Percentiles rank a stretch among this genome's conserved stretches.
Evolutionary conservation across 2,329 filamentous ascomycete genomes (phyloP).

Genomic region (Microsporum audouinii): DNA sequence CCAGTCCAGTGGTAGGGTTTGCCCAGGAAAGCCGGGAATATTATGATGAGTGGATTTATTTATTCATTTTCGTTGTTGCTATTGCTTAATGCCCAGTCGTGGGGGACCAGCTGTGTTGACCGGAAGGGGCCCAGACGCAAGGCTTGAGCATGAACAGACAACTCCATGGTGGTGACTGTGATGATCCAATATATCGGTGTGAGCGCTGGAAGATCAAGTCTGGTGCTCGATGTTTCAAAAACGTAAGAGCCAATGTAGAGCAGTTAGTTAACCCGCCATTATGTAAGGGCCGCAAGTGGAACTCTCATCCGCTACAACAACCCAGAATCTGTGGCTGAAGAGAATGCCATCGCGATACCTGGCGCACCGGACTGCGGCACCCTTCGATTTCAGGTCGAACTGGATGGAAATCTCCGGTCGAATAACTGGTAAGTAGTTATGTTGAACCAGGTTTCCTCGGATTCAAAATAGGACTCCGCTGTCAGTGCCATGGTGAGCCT

Average conservation of each 20-base stretch:
- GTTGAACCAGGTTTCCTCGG: neutral
- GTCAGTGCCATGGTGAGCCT: neutral
- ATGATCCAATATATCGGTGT: neutral
- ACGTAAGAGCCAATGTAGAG: neutral
- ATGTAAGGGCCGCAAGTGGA: neutral
- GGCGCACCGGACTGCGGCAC: neutral
- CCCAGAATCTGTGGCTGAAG: neutral
- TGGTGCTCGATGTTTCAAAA: neutral
- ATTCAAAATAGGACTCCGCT: neutral
- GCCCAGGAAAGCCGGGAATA: neutral
- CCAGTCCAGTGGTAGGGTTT: neutral
- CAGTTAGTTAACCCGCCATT: neutral
- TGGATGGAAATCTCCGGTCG: neutral
- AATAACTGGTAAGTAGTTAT: neutral
- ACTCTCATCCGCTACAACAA: neutral
- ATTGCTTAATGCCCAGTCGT: neutral
- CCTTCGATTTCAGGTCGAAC: neutral
- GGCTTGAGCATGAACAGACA: neutral
- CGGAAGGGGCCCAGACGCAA: neutral
- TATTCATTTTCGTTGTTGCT: neutral
- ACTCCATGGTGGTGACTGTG: neutral
- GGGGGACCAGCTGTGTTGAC: neutral
- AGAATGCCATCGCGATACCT: neutral
- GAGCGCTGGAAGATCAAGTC: neutral
- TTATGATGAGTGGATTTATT: neutral